phyloP scores from a whole-genome alignment of 257 asterid genomes.

The Petunia axillaris region DNA sequence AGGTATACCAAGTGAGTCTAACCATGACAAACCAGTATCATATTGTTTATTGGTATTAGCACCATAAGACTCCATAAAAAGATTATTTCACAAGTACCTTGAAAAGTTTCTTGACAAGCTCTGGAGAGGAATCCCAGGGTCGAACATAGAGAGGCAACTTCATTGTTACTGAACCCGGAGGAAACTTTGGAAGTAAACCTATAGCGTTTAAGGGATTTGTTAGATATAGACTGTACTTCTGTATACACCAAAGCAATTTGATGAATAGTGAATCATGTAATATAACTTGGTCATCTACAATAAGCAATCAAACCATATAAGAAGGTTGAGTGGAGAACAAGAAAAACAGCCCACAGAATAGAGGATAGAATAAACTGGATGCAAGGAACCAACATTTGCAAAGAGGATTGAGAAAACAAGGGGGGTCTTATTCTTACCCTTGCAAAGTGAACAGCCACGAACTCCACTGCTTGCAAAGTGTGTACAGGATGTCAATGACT shows the following conservation, averaged over 20 bases:
- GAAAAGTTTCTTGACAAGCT: conserved; percentile 84
- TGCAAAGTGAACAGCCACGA: conserved; percentile 92
- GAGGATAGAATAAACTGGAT: conserved; percentile 7
- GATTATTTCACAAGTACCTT: conserved; percentile 58
- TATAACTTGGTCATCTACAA: neutral
- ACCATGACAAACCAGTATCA: neutral
- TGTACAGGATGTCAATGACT: conserved; percentile 71
- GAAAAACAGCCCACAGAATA: neutral
- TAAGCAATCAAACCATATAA: neutral
- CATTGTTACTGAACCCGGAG: conserved; percentile 85
- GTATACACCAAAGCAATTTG: neutral
- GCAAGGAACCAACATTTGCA: conserved; percentile 3
- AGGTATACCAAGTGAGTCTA: conserved; percentile 1
- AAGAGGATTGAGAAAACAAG: neutral
- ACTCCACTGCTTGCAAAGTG: conserved; percentile 71
- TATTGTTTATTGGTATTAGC: neutral
- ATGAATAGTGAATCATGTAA: conserved; percentile 12
- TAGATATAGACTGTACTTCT: neutral
- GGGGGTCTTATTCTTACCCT: conserved; percentile 55
- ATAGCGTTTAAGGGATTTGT: conserved; percentile 28
- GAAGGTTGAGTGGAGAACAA: conserved; percentile 7
- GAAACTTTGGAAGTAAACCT: conserved; percentile 93
- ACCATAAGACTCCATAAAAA: conserved; percentile 21
- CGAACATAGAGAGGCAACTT: conserved; percentile 66
- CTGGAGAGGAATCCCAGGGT: conserved; percentile 93